Evolutionary conservation across 2,329 filamentous ascomycete genomes (phyloP).

Genomic region (Botrytis squamosa): DNA sequence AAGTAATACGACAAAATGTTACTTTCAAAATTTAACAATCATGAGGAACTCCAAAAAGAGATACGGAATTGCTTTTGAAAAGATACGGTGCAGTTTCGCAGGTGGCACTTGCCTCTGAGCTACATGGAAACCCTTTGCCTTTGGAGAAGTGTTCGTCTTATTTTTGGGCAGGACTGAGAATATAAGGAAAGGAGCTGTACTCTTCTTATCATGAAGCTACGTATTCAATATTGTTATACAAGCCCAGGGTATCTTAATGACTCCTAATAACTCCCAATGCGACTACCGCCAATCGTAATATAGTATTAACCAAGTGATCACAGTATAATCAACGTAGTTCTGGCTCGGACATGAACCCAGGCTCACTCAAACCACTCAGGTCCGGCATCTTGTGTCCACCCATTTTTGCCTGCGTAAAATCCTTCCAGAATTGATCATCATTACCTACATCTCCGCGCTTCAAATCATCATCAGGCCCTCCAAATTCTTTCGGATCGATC

Average conservation of each 20-base stretch:
- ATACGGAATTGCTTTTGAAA: background rate
- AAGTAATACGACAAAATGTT: background rate
- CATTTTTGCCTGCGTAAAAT: background rate
- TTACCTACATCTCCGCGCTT: conserved; percentile 22
- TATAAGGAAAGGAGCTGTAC: background rate
- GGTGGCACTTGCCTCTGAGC: background rate
- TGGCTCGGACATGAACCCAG: conserved; percentile 40
- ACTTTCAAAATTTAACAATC: background rate
- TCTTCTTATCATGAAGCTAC: background rate
- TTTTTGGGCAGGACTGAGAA: background rate
- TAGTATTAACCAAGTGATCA: background rate
- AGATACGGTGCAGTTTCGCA: background rate
- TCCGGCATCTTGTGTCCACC: conserved; percentile 3
- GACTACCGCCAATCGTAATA: background rate
- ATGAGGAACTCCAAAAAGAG: background rate
- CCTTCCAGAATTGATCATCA: conserved; percentile 9
- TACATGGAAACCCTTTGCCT: background rate
- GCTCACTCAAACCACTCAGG: conserved; percentile 33
- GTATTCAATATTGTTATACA: background rate
- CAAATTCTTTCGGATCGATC: conserved; percentile 1
- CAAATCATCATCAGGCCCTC: background rate
- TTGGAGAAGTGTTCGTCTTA: background rate
- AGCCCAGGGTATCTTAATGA: conserved; percentile 12
- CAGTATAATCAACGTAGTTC: conserved; percentile 34
- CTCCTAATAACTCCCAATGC: conserved; percentile 8